These are phyloP conservation scores for Aspergillus sp. DNA, from an alignment of 2,329 filamentous ascomycete species.

Conservation along the genomic window DNA sequence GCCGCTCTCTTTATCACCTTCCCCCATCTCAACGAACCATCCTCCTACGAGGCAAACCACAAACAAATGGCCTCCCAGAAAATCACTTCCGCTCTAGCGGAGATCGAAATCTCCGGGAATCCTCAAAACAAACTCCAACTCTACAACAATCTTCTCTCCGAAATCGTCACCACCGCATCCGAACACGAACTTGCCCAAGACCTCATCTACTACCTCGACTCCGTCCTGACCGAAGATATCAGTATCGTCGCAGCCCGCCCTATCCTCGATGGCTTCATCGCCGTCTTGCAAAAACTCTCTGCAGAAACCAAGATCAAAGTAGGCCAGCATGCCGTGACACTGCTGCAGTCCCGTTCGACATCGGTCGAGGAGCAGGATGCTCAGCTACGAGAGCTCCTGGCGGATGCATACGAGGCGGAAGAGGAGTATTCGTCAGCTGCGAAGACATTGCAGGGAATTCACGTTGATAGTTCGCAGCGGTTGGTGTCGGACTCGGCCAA, in stretches of 20 bases:
- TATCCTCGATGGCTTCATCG: constrained; percentile 64
- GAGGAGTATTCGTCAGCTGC: constrained; percentile 78
- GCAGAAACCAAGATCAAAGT: constrained; percentile 65
- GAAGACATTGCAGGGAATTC: constrained; percentile 70
- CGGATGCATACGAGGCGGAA: constrained; percentile 71
- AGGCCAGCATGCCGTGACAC: constrained; percentile 63
- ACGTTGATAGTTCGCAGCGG: constrained; percentile 82
- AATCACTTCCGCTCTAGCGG: constrained; percentile 43
- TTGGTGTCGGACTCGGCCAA: constrained; percentile 75
- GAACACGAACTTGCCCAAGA: constrained; percentile 50
- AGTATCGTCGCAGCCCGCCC: constrained; percentile 70
- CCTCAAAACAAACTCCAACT: constrained; percentile 47
- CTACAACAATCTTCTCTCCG: constrained; percentile 53
- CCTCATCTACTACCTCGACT: constrained; percentile 61
- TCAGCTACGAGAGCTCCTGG: constrained; percentile 69
- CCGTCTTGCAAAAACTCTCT: constrained; percentile 48
- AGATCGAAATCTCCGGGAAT: constrained; percentile 44
- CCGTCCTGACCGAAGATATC: constrained; percentile 62
- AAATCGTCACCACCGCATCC: constrained; percentile 44
- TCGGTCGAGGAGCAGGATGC: constrained; percentile 82
- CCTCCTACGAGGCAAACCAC: neutral
- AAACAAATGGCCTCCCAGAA: constrained; percentile 44
- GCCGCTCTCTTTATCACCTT: neutral
- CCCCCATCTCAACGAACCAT: neutral
- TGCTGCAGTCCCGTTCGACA: constrained; percentile 60